Base-by-base conservation (phyloP, 345 rosid genomes). In the Camelina laxa region DNA sequence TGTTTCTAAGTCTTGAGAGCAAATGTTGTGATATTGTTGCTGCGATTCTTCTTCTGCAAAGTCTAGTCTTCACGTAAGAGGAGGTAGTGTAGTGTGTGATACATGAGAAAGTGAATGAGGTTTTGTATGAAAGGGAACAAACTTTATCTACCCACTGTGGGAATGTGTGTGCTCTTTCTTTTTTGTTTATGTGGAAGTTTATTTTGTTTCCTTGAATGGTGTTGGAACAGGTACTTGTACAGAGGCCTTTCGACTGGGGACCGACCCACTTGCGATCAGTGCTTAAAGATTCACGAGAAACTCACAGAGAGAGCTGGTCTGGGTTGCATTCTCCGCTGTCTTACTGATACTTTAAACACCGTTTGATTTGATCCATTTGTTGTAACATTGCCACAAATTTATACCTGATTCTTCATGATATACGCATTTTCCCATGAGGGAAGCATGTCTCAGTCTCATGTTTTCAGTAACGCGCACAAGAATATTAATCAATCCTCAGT, bases 201-300 rank as follows among this genome's bases (percentile, higher is more conserved):
- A 39, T 54, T 41, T 14, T 44, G 47, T 48, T 56, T 21, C 7
- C 13, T 67, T 62, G 70, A 11, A 33, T 62, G 33, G 49, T 69
- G 60, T 27, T 27, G 65, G 27, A 50, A 59, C 82, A 90, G 93
- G 89, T 91, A 91, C 80, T 73, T 88, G 67, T 90, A 94, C 62
- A 85, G 97, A 82, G 97, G 97, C 14, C 85, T 94, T 79, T 90
- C 96, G 10, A 88, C 97, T 9, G 95, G 93, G 13, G 96, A 94
- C 82, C 84, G 95, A 64, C 97, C 97, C 22, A 90, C 97, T 22
- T 95, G 97, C 45, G 97, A 94, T 58, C 97, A 92, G 57, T 94
- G 96, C 81, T 85, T 91, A 15, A 82, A 87, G 54, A 91, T 94
- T 78, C 97, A 94, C 33, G 97, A 88, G 81, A 91, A 88, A 75